A percentile compares a stretch with the other conserved stretches of the same genome.
Conservation (phyloP, 78 protist species). For the Dictyostelium firmibasis region DNA sequence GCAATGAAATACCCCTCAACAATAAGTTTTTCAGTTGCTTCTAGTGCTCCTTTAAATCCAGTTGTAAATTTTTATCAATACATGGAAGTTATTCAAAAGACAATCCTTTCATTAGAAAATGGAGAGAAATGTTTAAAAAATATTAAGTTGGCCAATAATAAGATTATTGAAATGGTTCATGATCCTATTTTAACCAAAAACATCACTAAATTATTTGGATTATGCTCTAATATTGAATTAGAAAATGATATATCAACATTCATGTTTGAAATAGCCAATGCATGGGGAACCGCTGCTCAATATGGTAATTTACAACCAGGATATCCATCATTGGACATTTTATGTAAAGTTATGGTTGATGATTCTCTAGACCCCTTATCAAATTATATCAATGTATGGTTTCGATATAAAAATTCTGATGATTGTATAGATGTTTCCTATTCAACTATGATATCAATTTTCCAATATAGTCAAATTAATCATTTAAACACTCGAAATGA, state of each 20-base stretch:
- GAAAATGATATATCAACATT: not conserved
- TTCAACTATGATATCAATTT: not conserved
- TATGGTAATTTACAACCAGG: not conserved
- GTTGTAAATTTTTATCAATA: not conserved
- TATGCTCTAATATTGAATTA: not conserved
- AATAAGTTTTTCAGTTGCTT: constrained; percentile 21
- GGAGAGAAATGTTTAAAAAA: not conserved
- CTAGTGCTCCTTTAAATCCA: not conserved
- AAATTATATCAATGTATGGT: not conserved
- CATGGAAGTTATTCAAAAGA: not conserved
- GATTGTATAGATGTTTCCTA: not conserved
- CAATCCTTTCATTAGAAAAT: not conserved
- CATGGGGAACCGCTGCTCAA: not conserved
- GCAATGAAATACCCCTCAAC: constrained; percentile 64
- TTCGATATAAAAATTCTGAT: not conserved
- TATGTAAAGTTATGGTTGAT: not conserved
- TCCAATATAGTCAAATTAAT: not conserved
- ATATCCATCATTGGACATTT: not conserved
- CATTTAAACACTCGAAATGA: not conserved
- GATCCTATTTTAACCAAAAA: not conserved
- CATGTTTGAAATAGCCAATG: not conserved
- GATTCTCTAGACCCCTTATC: not conserved
- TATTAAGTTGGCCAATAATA: not conserved
- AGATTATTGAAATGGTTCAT: not conserved
- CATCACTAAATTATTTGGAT: not conserved